Evolutionary conservation across 208 protist genomes (phyloP).

Genomic region (Tritrichomonas musculus): DNA sequence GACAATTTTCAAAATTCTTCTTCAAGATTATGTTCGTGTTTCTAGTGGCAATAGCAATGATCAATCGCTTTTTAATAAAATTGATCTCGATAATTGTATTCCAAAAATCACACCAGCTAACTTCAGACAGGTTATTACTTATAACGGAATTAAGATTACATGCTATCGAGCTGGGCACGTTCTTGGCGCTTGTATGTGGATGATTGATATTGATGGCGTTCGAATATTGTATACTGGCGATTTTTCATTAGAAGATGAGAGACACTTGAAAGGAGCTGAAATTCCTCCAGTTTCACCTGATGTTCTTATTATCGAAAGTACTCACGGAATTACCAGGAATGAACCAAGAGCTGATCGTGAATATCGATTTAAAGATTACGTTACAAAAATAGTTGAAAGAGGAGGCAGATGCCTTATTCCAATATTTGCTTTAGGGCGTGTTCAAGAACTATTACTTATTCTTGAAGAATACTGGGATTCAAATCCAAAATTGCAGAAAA

Average conservation of each 20-base stretch:
- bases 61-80: constrained; percentile 66
- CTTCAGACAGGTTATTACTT: constrained; percentile 79
- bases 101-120: constrained; percentile 88
- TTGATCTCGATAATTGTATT: constrained; percentile 80
- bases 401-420: constrained; percentile 92
- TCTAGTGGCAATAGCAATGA: constrained; percentile 14
- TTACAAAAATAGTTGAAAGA: constrained; percentile 66
- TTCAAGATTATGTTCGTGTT: constrained; percentile 35
- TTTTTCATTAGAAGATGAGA: constrained; percentile 78
- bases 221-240: constrained; percentile 88
- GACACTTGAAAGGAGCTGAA: constrained; percentile 93
- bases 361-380: constrained; percentile 69
- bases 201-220: constrained; percentile 91
- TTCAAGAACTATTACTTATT: constrained; percentile 94
- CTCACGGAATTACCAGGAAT: constrained; percentile 88
- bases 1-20: constrained; percentile 51
- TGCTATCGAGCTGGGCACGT: constrained; percentile 93
- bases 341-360: constrained; percentile 85
- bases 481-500: constrained; percentile 84
- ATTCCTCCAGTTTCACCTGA: constrained; percentile 65
- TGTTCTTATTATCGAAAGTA: constrained; percentile 93
- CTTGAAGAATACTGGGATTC: constrained; percentile 94
- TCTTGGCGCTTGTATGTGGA: constrained; percentile 92
- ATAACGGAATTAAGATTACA: constrained; percentile 59
- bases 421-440: constrained; percentile 88